phyloP scores from a whole-genome alignment of 2,329 filamentous ascomycete species.

The Aspergillus niger region DNA sequence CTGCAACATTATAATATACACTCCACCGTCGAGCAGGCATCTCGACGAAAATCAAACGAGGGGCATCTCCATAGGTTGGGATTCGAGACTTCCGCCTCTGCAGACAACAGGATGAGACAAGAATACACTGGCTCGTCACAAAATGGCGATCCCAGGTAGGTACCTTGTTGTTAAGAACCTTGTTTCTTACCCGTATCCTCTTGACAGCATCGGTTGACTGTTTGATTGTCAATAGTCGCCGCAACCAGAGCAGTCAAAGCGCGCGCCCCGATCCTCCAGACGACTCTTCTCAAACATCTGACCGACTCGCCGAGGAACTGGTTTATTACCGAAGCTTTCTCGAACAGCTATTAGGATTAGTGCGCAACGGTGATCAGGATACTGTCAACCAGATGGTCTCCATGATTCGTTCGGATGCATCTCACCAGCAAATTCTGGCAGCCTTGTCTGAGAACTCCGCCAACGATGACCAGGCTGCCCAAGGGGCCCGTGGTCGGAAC shows the following conservation, averaged over 20 bases:
- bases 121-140: background rate
- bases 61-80: background rate
- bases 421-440: conserved; percentile 28
- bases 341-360: conserved; percentile 26
- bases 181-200: background rate
- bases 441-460: conserved; percentile 19
- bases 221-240: conserved; percentile 9
- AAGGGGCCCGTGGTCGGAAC: background rate
- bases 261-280: conserved; percentile 6
- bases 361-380: conserved; percentile 27
- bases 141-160: background rate
- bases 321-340: conserved; percentile 32
- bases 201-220: background rate
- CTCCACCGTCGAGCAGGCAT: background rate
- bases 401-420: conserved; percentile 33
- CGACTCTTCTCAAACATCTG: conserved; percentile 1
- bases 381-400: conserved; percentile 27
- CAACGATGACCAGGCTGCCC: background rate
- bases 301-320: conserved; percentile 11
- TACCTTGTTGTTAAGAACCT: background rate
- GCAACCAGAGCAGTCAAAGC: conserved; percentile 7
- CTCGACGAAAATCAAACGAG: background rate
- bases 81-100: background rate
- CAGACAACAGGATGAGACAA: background rate
- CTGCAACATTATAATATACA: background rate